Base-by-base conservation (phyloP, 2,329 filamentous ascomycete genomes). In the Stemphylium lycopersici region DNA sequence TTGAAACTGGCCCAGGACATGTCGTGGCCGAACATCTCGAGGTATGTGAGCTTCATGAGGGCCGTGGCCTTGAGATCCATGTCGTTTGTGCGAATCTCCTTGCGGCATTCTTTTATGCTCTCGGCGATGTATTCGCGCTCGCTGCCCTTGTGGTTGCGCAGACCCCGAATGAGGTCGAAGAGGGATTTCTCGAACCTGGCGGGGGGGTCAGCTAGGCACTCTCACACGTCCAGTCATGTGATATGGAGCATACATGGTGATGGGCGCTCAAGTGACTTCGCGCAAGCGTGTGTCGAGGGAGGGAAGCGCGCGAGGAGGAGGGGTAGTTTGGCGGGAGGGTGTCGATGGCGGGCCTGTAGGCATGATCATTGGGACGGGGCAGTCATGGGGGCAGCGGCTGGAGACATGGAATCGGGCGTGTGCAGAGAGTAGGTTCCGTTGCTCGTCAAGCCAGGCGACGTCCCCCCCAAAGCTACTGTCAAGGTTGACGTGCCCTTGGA, bases 1-100 rank as follows among this genome's bases (percentile, higher is more conserved):
- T 99, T 91, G 78, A 99, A 99, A 11, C 93, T 93, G 3, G 95
- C 95, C 95, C 95, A 99, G 3, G 93, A 97, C 95, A 99, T 99
- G 77, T 98, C 95, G 74, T 98, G 90, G 12, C 95, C 95, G 66
- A 98, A 93, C 95, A 99, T 99, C 76, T 99, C 95, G 63, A 99
- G 86, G 75, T 99, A 99, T 48, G 97, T 89, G 67, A 99, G 84
- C 81, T 99, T 99, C 70, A 99, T 81, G 48, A 99, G 83, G 40
- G 95, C 95, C 31, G 92, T 98, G 16, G 95, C 93, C 82, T 99
- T 99, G 77, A 96, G 84, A 79, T 98, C 93, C 90, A 97, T 95
- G 77, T 99, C 95, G 78, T 93, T 90, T 65, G 90, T 90, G 73
- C 89, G 89, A 73, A 98, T 91, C 77, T 99, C 95, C 71, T 87